Evolutionary conservation across 31 red algal species (phyloP), one percentile per base, ranked within the genome.

Genomic region (Bonnemaisonia californica): DNA sequence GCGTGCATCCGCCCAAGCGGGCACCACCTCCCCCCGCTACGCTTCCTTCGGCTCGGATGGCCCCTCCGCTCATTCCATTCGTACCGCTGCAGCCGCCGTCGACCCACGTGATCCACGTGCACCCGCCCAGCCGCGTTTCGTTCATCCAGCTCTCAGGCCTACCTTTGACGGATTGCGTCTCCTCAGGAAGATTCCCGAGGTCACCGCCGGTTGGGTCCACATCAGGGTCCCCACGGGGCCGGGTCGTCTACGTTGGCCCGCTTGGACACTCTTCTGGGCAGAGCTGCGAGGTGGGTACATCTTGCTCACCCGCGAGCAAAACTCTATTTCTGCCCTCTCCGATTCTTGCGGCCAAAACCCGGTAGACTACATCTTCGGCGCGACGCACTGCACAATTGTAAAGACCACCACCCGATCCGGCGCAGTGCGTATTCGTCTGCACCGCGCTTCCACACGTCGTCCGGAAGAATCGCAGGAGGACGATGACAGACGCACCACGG

Each of bases 161-260:
- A 85, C 82, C 21, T 85, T 85, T 59, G 82, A 85, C 57, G 82
- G 65, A 54, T 36, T 85, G 37, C 67, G 82, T 35, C 70, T 85
- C 1, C 69, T 85, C 23, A 36, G 82, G 29, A 85, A 85, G 71
- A 85, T 85, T 59, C 70, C 82, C 31, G 57, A 76, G 33, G 82
- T 85, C 41, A 85, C 75, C 69, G 82, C 82, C 57, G 82, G 82
- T 26, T 85, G 82, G 82, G 82, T 85, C 33, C 71, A 85, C 40
- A 51, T 85, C 57, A 62, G 63, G 57, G 66, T 65, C 30, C 40
- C 69, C 24, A 75, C 59, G 39, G 82, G 82, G 1, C 69, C 69
- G 4, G 82, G 69, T 16, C 69, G 82, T 40, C 51, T 81, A 37
- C 68, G 82, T 18, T 85, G 82, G 82, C 57, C 82, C 47, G 38